Base-by-base conservation (phyloP, 1,139 yeast species). In the Yueomyces sp. region DNA sequence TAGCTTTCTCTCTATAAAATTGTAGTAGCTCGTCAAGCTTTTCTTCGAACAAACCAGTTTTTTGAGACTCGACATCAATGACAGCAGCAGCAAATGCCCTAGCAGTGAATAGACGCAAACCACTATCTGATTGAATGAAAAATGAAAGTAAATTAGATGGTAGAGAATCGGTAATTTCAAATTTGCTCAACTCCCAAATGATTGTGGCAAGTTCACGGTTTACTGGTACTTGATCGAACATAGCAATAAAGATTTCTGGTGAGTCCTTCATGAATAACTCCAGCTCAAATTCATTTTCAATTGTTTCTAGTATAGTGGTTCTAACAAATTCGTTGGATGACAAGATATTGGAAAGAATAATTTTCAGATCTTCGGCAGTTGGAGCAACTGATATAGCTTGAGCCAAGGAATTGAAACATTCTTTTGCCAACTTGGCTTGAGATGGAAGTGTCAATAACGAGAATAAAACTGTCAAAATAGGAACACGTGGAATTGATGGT, bases 211-310 rank as follows among this genome's bases (percentile, higher is more conserved):
- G 56, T 38, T 76, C 81, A 12, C 78, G 72, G 46, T 78, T 77
- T 27, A 70, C 65, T 12, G 69, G 71, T 44, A 81, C 87, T 40
- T 76, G 78, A 57, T 87, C 96, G 57, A 81, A 87, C 46, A 75
- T 72, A 25, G 84, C 73, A 46, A 93, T 79, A 78, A 84, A 89
- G 32, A 91, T 64, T 59, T 89, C 94, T 45, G 71, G 75, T 29
- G 81, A 70, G 46, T 73, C 75, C 5, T 66, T 64, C 56, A 75
- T 53, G 38, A 66, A 70, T 0, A 76, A 70, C n/a, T 70, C 65
- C 43, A 91, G 64, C 48, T 87, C 96, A 52, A 87, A 81, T 56
- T 91, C 96, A 42, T 85, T 75, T 58, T 91, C 97, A 39, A 93
- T 62, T 7, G 81, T 81, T 60, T 91, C 96, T 49, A 93, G 69